Percentiles rank a stretch among this genome's conserved stretches.
Conservation (phyloP, 331 rosid genomes). For the Arachis monticola region DNA sequence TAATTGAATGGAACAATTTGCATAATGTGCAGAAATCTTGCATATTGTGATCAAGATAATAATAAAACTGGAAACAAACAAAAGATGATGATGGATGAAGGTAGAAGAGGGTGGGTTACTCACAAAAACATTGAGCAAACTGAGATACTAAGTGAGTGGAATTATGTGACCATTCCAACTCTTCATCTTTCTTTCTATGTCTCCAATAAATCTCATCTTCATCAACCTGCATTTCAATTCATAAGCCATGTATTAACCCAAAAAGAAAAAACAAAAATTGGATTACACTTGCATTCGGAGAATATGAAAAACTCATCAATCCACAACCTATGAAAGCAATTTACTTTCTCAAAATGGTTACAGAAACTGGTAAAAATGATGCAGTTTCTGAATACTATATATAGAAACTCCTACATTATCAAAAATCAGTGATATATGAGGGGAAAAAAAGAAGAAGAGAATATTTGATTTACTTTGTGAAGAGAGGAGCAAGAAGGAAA, state of each 20-base stretch:
- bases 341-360: slow-evolving; percentile 8
- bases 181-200: slow-evolving; percentile 62
- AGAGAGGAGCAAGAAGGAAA: slow-evolving; percentile 89
- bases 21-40: slow-evolving; percentile 21
- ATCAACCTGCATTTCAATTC: slow-evolving; percentile 67
- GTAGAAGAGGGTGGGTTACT: slow-evolving; percentile 49
- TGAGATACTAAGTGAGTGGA: slow-evolving; percentile 80
- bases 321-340: slow-evolving; percentile 16
- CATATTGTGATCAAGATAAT: background rate
- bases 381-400: slow-evolving; percentile 7
- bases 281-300: slow-evolving; percentile 10
- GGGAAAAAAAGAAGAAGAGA: background rate
- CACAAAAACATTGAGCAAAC: slow-evolving; percentile 84
- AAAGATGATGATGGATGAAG: slow-evolving; percentile 21
- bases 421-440: background rate
- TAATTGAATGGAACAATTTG: background rate
- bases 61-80: background rate
- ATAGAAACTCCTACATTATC: slow-evolving; percentile 30
- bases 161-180: slow-evolving; percentile 75
- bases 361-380: background rate
- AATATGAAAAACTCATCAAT: slow-evolving; percentile 12
- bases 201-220: slow-evolving; percentile 83
- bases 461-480: slow-evolving; percentile 60
- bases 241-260: slow-evolving; percentile 21
- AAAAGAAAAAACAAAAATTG: slow-evolving; percentile 31